Evolutionary conservation across 345 rosid species (phyloP).

Genomic region (Garcia nutans): DNA sequence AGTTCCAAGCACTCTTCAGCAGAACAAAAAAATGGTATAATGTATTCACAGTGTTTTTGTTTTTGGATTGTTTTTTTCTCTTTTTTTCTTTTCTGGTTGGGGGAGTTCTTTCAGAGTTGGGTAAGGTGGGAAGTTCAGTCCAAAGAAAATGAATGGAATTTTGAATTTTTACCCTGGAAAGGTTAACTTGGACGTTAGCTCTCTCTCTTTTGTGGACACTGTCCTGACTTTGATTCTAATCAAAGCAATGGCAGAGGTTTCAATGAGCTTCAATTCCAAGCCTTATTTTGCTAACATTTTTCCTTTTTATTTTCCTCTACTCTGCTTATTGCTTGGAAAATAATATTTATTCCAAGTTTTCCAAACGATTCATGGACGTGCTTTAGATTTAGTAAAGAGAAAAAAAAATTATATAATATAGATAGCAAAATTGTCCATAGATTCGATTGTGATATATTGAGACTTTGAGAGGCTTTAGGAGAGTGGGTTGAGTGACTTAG

Average conservation of each 20-base stretch:
- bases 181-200: conserved; percentile 69
- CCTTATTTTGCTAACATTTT: conserved; percentile 18
- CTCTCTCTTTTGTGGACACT: conserved; percentile 20
- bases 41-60: conserved; percentile 20
- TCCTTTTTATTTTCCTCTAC: neutral
- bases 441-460: neutral
- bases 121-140: conserved; percentile 55
- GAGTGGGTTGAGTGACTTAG: neutral
- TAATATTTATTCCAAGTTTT: neutral
- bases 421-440: neutral
- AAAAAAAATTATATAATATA: neutral
- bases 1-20: conserved; percentile 21
- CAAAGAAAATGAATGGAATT: conserved; percentile 27
- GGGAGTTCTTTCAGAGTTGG: conserved; percentile 74
- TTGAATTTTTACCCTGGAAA: conserved; percentile 28
- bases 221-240: conserved; percentile 69
- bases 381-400: neutral
- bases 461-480: neutral
- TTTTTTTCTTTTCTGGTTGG: conserved; percentile 46
- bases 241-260: conserved; percentile 53
- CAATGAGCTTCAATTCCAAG: conserved; percentile 51
- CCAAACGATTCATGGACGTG: neutral
- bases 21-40: conserved; percentile 3
- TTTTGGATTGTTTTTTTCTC: neutral
- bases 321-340: neutral